These are phyloP conservation scores for Cicer chorassanicum DNA, from an alignment of 306 rosid species.

Conservation along the genomic window DNA sequence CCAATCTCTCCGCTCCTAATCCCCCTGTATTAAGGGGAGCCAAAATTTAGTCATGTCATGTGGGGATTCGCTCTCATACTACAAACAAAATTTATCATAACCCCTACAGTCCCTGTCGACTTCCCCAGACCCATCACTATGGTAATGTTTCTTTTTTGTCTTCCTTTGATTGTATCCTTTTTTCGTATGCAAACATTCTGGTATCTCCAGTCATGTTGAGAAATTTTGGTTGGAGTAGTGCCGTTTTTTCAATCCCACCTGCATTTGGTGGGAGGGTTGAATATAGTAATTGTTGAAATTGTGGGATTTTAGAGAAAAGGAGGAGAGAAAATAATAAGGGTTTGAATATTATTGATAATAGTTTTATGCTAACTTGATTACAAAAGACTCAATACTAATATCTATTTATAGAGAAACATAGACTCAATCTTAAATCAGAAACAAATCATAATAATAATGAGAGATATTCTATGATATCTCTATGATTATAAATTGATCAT, in stretches of 20 bases:
- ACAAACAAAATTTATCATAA: neutral
- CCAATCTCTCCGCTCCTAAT: conserved; percentile 9
- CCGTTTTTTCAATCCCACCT: neutral
- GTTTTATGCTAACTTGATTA: too few relatives aligned
- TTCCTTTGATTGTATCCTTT: neutral
- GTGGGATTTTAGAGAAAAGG: too few relatives aligned
- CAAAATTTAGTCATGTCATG: neutral
- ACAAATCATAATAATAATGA: too few relatives aligned
- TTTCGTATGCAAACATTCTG: neutral
- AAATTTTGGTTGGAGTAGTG: conserved; percentile 27
- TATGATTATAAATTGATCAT: too few relatives aligned
- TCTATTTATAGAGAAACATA: too few relatives aligned
- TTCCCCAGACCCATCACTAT: neutral
- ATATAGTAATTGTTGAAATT: neutral
- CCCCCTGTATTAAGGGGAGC: neutral
- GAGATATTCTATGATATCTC: too few relatives aligned
- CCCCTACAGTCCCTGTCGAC: neutral
- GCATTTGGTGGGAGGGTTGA: neutral
- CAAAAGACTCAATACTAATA: too few relatives aligned
- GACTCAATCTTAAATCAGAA: too few relatives aligned
- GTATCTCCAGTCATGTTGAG: conserved; percentile 6
- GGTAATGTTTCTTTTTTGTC: neutral
- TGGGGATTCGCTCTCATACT: neutral
- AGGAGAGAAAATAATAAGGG: too few relatives aligned
- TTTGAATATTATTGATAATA: too few relatives aligned